Evolutionary conservation across 352 stramenopile genomes (phyloP).

Genomic region (Globisporangium iwayamae): DNA sequence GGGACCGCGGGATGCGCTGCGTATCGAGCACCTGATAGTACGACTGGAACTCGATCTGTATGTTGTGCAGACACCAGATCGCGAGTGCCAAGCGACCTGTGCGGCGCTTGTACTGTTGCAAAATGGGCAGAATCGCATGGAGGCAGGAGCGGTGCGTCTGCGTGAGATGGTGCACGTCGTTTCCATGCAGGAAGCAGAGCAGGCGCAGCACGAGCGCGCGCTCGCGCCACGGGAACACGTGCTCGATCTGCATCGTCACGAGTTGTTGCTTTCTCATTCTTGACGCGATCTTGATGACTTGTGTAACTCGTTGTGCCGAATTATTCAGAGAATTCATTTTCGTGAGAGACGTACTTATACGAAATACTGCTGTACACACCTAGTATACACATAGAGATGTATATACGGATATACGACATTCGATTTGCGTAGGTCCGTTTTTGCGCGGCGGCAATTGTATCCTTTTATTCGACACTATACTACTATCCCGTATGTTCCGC

Average conservation of each 20-base stretch:
- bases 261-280: background rate
- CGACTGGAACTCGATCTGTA: constrained; percentile 40
- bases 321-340: no score
- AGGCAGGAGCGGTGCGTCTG: constrained; percentile 26
- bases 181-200: constrained; percentile 26
- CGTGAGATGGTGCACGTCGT: constrained; percentile 21
- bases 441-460: no score
- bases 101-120: constrained; percentile 23
- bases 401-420: constrained; percentile 1
- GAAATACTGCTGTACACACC: no score
- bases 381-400: background rate
- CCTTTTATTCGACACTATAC: no score
- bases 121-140: constrained; percentile 12
- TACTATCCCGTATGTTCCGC: background rate
- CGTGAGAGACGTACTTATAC: no score
- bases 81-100: constrained; percentile 32
- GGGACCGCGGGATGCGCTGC: constrained; percentile 37
- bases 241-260: background rate
- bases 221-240: constrained; percentile 11
- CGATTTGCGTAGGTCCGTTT: no score
- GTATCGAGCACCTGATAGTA: constrained; percentile 53
- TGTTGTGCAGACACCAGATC: constrained; percentile 24
- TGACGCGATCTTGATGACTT: no score
- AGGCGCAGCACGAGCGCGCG: constrained; percentile 23
- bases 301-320: no score